Evolutionary conservation across 768 basidiomycete genomes (phyloP).

Genomic region (Calvatia gigantea): DNA sequence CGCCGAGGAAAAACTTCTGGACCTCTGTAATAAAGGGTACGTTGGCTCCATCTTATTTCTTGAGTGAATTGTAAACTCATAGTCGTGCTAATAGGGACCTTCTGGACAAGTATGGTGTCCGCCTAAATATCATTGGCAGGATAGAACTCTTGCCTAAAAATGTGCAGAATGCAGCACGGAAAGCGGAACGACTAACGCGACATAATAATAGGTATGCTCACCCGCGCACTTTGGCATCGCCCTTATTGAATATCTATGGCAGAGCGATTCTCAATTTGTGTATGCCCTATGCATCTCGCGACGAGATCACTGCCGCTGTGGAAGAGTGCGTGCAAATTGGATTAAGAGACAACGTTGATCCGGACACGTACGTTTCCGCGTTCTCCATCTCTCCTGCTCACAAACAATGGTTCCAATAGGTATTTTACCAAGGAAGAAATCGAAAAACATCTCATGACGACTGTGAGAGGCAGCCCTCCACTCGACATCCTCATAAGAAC

Average conservation of each 20-base stretch:
- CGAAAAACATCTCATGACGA: slow-evolving; percentile 63
- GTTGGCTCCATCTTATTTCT: slow-evolving; percentile 21
- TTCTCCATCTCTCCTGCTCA: not conserved
- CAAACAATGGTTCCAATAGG: slow-evolving; percentile 15
- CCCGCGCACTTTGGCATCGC: not conserved
- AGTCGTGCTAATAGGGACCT: slow-evolving; percentile 51
- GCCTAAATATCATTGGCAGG: slow-evolving; percentile 79
- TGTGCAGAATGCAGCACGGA: slow-evolving; percentile 63
- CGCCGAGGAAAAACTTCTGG: slow-evolving; percentile 71
- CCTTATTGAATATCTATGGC: not conserved
- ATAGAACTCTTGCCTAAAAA: slow-evolving; percentile 71
- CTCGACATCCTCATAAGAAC: slow-evolving; percentile 90
- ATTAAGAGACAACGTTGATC: slow-evolving; percentile 21
- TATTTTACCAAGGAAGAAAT: slow-evolving; percentile 65
- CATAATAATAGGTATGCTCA: slow-evolving; percentile 61
- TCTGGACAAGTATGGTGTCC: slow-evolving; percentile 77
- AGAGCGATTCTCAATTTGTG: slow-evolving; percentile 90
- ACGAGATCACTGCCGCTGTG: slow-evolving; percentile 87
- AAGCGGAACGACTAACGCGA: slow-evolving; percentile 76
- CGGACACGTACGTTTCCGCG: slow-evolving; percentile 18
- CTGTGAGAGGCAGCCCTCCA: slow-evolving; percentile 64
- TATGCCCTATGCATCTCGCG: slow-evolving; percentile 88
- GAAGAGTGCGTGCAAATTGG: slow-evolving; percentile 44
- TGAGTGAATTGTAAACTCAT: not conserved
- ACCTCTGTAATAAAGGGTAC: slow-evolving; percentile 80